These are phyloP conservation scores for Austropuccinia psidii DNA, from an alignment of 1,284 basidiomycete species.

Conservation along the genomic window DNA sequence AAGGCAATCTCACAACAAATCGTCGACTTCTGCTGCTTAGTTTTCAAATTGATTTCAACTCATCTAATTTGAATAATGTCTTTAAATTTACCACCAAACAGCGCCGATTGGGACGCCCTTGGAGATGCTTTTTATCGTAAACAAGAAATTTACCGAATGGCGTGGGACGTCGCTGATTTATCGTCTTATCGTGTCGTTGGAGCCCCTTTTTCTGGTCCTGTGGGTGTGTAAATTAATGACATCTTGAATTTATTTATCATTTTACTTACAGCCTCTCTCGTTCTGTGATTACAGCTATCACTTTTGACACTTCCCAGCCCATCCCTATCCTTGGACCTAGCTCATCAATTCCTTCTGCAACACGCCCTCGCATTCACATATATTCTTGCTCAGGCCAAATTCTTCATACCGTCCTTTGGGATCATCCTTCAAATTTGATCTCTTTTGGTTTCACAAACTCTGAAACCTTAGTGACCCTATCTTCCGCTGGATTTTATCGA, in stretches of 20 bases:
- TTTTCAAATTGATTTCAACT: too few relatives aligned
- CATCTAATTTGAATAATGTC: conserved; percentile 11
- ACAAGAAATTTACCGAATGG: conserved; percentile 27
- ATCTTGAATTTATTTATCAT: background rate
- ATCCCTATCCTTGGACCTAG: conserved; percentile 10
- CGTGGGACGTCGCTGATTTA: conserved; percentile 22
- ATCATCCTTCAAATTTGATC: conserved; percentile 52
- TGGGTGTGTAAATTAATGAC: background rate
- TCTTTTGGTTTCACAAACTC: conserved; percentile 73
- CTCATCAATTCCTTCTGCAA: conserved; percentile 8
- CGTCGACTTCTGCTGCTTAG: too few relatives aligned
- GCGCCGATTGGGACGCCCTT: conserved; percentile 32
- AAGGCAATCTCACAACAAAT: too few relatives aligned
- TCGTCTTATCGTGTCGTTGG: conserved; percentile 20
- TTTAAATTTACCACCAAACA: conserved; percentile 13
- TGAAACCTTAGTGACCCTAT: conserved; percentile 73
- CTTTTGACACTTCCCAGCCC: conserved; percentile 30
- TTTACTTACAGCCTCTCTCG: background rate
- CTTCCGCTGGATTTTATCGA: conserved; percentile 85
- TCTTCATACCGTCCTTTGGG: conserved; percentile 19
- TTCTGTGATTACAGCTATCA: conserved; percentile 13
- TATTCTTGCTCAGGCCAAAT: conserved; percentile 21
- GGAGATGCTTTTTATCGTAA: conserved; percentile 35
- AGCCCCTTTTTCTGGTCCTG: conserved; percentile 25
- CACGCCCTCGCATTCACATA: conserved; percentile 14